Base-by-base conservation (phyloP, 805 yeast species). In the Candida tallmaniae region DNA sequence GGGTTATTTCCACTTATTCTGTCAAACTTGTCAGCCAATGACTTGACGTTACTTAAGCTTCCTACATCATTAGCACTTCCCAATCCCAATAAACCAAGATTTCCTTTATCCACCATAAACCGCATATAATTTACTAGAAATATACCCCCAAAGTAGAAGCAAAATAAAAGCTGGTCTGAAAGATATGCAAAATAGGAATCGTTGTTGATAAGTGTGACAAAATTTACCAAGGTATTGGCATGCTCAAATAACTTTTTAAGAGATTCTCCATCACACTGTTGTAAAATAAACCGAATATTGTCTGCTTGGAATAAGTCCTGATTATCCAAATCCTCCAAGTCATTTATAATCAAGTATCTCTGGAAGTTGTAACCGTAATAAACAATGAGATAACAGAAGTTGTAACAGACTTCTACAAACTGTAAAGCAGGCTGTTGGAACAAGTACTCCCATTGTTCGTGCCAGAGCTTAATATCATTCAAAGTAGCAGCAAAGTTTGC, bases 351-450 rank as follows among this genome's bases (percentile, higher is more conserved):
- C n/a, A 36, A 12, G 18, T 39, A 34, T 38, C 42, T 51, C 31
- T 51, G 52, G 34, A 47, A 60, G 30, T 45, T 51, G 38, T 53
- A 70, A 36, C 66, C 64, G 43, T 68, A 70, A 24, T 65, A 51
- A 3, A 81, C 68, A 39, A 76, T 58, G 29, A 80, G 60, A 36
- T 70, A 66, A 32, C 79, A 73, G 44, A 78, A 80, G 51, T 81
- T 76, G 51, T 78, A 80, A 31, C 80, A 78, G 38, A 81, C 71
- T 48, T 80, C 88, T 3, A 82, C 81, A 55, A 83, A 83, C 49
- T 84, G 89, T 32, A 79, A 66, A 2, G 80, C 75, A 1, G 87
- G 83, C 52, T 82, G 88, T 32, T 73, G 72, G 52, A 82, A 76
- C 17, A 83, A 55, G 45, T 76, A 74, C 28, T 70, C 75, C 90